phyloP scores from a whole-genome alignment of 345 rosid species.

The Lumnitzera racemosa region DNA sequence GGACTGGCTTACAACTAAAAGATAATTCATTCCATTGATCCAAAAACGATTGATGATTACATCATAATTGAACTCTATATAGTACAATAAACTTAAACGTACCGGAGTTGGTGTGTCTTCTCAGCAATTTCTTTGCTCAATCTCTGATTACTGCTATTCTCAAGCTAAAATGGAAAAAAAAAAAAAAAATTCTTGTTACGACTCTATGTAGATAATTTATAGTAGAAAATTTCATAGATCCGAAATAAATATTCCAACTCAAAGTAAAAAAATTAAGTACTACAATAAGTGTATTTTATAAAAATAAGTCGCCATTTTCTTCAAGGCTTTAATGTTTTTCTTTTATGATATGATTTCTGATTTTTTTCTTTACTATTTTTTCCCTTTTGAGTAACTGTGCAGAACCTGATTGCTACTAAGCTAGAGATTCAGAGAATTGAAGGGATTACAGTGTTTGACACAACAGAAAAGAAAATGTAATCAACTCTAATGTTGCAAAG shows the following conservation, averaged over 20 bases:
- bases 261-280: too few species aligned
- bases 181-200: neutral
- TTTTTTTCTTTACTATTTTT: conserved; percentile 10
- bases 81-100: neutral
- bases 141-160: conserved; percentile 26
- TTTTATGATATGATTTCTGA: neutral
- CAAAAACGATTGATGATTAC: too few species aligned
- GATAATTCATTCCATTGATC: neutral
- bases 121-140: conserved; percentile 49
- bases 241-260: too few species aligned
- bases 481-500: too few species aligned
- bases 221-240: neutral
- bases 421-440: conserved; percentile 79
- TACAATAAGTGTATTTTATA: too few species aligned
- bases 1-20: too few species aligned
- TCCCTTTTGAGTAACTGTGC: conserved; percentile 14
- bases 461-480: conserved; percentile 49
- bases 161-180: conserved; percentile 23
- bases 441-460: conserved; percentile 69
- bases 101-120: conserved; percentile 50
- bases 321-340: neutral
- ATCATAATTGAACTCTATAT: neutral
- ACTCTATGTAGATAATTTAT: neutral
- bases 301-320: too few species aligned
- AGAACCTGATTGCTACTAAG: conserved; percentile 77